phyloP scores from a whole-genome alignment of 2,329 filamentous ascomycete genomes.

The Byssoonygena ceratinophila region DNA sequence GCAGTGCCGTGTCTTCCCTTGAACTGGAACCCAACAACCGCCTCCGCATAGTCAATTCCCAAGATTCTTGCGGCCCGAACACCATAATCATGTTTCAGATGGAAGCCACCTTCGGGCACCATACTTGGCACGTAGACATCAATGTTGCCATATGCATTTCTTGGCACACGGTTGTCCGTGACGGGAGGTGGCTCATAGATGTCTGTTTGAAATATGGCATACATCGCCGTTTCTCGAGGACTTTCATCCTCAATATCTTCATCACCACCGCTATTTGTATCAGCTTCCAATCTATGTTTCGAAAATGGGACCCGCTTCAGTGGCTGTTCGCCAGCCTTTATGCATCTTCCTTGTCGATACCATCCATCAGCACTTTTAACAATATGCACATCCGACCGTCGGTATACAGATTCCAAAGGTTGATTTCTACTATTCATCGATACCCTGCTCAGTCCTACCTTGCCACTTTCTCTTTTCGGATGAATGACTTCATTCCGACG shows the following conservation, averaged over 20 bases:
- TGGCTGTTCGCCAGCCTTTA: slow-evolving; percentile 69
- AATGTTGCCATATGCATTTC: slow-evolving; percentile 52
- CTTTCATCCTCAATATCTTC: slow-evolving; percentile 34
- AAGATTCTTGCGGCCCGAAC: slow-evolving; percentile 62
- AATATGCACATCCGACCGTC: slow-evolving; percentile 65
- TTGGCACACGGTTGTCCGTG: slow-evolving; percentile 56
- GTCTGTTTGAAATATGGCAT: slow-evolving; percentile 53
- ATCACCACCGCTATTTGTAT: slow-evolving; percentile 28
- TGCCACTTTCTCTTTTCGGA: slow-evolving; percentile 62
- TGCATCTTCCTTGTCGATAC: slow-evolving; percentile 75
- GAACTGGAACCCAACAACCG: slow-evolving; percentile 83
- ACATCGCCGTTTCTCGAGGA: slow-evolving; percentile 48
- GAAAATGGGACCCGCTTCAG: slow-evolving; percentile 53
- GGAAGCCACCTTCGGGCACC: slow-evolving; percentile 50
- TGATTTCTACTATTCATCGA: slow-evolving; percentile 42
- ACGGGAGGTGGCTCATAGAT: slow-evolving; percentile 68
- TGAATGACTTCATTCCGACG: slow-evolving; percentile 71
- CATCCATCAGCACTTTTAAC: slow-evolving; percentile 76
- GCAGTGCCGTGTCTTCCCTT: slow-evolving; percentile 77
- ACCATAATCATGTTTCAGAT: slow-evolving; percentile 49
- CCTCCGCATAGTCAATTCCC: slow-evolving; percentile 76
- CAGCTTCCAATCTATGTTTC: slow-evolving; percentile 15
- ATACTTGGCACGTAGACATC: slow-evolving; percentile 55
- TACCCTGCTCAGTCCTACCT: slow-evolving; percentile 49
- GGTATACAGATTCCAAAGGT: slow-evolving; percentile 65